These are phyloP conservation scores for Trichoderma sp. DNA, from an alignment of 2,329 filamentous ascomycete genomes.

Conservation along the genomic window DNA sequence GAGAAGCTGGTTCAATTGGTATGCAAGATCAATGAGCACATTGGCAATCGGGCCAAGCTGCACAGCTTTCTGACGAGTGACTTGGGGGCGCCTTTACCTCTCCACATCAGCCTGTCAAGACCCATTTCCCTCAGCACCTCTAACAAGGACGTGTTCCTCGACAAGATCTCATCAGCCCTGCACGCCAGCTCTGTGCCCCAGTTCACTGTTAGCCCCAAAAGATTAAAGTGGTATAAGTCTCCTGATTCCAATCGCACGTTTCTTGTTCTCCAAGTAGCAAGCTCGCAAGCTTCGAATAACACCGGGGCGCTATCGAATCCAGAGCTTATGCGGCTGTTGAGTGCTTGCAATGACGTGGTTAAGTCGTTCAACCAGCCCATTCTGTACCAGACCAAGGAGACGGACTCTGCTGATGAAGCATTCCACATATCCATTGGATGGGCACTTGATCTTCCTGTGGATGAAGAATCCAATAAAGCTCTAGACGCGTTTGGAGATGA, in stretches of 20 bases:
- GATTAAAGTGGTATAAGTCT: slow-evolving; percentile 53
- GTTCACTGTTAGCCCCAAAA: slow-evolving; percentile 43
- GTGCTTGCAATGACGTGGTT: slow-evolving; percentile 65
- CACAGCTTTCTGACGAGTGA: slow-evolving; percentile 75
- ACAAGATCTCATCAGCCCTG: slow-evolving; percentile 51
- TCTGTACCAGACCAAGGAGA: slow-evolving; percentile 59
- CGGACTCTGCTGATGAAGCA: slow-evolving; percentile 39
- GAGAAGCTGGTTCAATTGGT: slow-evolving; percentile 48
- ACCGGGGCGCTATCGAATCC: slow-evolving; percentile 44
- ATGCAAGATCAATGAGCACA: slow-evolving; percentile 36
- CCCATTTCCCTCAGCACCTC: slow-evolving; percentile 73
- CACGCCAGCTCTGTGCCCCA: slow-evolving; percentile 27
- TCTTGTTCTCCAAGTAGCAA: slow-evolving; percentile 69
- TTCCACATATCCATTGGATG: slow-evolving; percentile 94
- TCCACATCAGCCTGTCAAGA: slow-evolving; percentile 89
- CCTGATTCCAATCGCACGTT: slow-evolving; percentile 74
- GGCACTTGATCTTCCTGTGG: slow-evolving; percentile 61
- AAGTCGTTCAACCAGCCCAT: slow-evolving; percentile 63
- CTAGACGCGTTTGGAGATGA: slow-evolving; percentile 29
- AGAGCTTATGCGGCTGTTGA: slow-evolving; percentile 63
- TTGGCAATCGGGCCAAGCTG: slow-evolving; percentile 46
- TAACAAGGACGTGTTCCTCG: slow-evolving; percentile 69
- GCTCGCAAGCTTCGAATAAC: slow-evolving; percentile 22
- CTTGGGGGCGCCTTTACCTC: slow-evolving; percentile 72
- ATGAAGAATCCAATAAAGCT: slow-evolving; percentile 37